phyloP scores from a whole-genome alignment of 768 basidiomycete species.

The Termitomyces sp. region DNA sequence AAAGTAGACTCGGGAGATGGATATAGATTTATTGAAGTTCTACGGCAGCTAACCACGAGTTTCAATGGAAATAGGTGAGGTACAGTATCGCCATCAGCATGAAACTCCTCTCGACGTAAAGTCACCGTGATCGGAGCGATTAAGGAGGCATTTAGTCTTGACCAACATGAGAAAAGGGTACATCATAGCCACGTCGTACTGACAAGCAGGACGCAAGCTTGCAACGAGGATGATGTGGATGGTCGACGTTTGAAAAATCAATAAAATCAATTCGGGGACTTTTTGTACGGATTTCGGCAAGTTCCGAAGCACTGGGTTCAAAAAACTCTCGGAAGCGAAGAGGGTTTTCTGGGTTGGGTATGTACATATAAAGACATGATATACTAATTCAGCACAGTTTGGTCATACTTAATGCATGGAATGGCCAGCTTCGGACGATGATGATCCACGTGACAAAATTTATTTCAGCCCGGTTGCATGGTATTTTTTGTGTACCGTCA shows the following conservation, averaged over 20 bases:
- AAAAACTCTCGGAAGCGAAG: not conserved
- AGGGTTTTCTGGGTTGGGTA: too few relatives aligned
- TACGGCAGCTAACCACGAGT: not conserved
- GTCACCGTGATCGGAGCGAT: constrained; percentile 73
- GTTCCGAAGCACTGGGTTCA: constrained; percentile 12
- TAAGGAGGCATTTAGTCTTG: constrained; percentile 61
- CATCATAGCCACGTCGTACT: constrained; percentile 38
- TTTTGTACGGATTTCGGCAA: constrained; percentile 12
- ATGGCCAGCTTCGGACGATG: too few relatives aligned
- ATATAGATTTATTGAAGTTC: not conserved
- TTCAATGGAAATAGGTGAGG: not conserved
- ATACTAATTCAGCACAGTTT: too few relatives aligned
- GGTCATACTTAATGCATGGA: too few relatives aligned
- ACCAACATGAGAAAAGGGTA: constrained; percentile 34
- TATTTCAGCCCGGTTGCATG: too few relatives aligned
- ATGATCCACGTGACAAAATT: too few relatives aligned
- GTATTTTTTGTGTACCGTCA: too few relatives aligned
- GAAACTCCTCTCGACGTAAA: constrained; percentile 81
- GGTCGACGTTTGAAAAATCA: constrained; percentile 22
- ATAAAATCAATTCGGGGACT: not conserved
- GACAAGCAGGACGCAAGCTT: constrained; percentile 59
- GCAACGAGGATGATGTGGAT: constrained; percentile 40
- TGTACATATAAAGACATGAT: too few relatives aligned
- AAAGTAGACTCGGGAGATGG: too few relatives aligned
- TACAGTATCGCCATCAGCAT: constrained; percentile 60